phyloP scores from a whole-genome alignment of 371 early-diverging fungal species.

The Syncephalastrum racemosum region DNA sequence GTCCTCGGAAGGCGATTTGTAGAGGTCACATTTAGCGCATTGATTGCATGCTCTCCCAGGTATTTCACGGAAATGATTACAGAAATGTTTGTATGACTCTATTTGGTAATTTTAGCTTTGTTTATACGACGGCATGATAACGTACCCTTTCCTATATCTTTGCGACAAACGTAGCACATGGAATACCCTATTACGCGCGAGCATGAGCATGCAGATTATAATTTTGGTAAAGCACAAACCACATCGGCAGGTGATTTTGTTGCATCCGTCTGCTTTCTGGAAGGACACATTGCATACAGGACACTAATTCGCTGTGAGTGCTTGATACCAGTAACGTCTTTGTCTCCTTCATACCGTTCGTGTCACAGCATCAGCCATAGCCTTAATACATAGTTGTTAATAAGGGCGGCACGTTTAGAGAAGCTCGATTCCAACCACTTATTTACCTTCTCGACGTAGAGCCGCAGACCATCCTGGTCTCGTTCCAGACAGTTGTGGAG shows the following conservation, averaged over 20 bases:
- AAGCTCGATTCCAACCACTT: neutral
- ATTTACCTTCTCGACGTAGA: conserved; percentile 58
- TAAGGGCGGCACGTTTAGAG: neutral
- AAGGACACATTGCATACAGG: conserved; percentile 60
- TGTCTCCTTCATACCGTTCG: conserved; percentile 53
- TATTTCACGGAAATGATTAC: conserved; percentile 60
- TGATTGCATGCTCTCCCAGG: conserved; percentile 51
- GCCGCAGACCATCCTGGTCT: conserved; percentile 55
- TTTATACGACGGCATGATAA: neutral
- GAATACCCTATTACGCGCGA: conserved; percentile 35
- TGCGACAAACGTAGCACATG: conserved; percentile 71
- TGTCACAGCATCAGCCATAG: conserved; percentile 69
- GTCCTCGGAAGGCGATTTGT: conserved; percentile 56
- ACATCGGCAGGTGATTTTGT: conserved; percentile 67
- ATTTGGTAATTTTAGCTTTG: neutral
- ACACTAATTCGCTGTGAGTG: conserved; percentile 46
- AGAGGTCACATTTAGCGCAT: conserved; percentile 63
- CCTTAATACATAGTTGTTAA: conserved; percentile 15
- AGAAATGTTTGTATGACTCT: conserved; percentile 66
- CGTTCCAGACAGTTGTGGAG: conserved; percentile 59
- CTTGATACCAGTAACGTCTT: neutral
- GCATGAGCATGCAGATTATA: neutral
- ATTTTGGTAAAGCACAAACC: conserved; percentile 27
- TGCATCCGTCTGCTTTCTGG: conserved; percentile 66
- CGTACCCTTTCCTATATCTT: conserved; percentile 36